Evolutionary conservation across 352 stramenopile species (phyloP), one percentile per base, ranked within the genome.

Genomic region (Phytophthora ramorum): DNA sequence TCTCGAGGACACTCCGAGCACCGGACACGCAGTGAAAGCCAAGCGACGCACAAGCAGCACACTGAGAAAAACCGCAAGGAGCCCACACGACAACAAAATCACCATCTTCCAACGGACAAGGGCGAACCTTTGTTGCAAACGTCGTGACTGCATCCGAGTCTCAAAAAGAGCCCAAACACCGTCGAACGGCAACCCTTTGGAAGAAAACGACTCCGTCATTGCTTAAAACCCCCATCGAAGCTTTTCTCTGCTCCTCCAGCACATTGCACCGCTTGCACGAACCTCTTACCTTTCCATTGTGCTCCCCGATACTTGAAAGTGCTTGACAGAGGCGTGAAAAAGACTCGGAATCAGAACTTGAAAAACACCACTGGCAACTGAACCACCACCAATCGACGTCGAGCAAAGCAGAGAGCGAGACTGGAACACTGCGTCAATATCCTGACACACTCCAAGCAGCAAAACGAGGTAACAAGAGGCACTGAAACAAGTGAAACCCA

Each of bases 101-200:
- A n/a, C 55, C 45, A 28, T 50, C 57, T 69, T 14, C 66, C 43
- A 66, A 58, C 62, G 40, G 66, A 87, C 81, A 88, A 90, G 81
- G 70, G 50, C 79, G 63, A 90, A 76, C 78, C 81, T 88, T 87
- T 90, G 67, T 90, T 90, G 70, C 63, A 64, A 69, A 35, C 71
- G 47, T 74, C 75, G 75, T 90, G 81, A 90, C 58, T 58, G 43
- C 35, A 66, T 54, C 55, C 44, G 32, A 48, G 52, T 16, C 56
- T 58, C 34, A n/a, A n/a, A 64, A 72, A 35, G 58, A 65, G 59
- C 12, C 32, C 46, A 48, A 59, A 66, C 34, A 54, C 59, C 67
- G 55, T 76, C 69, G 69, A 54, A 71, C 61, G 69, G 58, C 74
- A 77, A 79, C 71, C 51, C 60, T 63, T 57, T 61, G 38, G 34